phyloP scores from a whole-genome alignment of 106 monocot genomes.

The Acorus calamus region DNA sequence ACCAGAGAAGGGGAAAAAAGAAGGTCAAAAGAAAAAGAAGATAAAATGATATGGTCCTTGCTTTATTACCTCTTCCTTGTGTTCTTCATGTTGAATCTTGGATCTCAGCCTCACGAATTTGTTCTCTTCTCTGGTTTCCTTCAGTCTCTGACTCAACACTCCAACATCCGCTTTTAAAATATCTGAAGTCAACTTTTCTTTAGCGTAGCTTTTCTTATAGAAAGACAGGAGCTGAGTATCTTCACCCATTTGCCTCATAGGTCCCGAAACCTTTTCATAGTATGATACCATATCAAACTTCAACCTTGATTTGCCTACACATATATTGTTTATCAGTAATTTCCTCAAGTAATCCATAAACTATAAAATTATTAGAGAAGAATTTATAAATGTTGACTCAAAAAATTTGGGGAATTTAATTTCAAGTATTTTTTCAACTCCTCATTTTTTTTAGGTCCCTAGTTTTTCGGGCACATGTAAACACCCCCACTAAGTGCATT shows the following conservation, averaged over 20 bases:
- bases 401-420: too few relatives aligned
- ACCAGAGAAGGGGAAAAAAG: too few relatives aligned
- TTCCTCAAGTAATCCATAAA: too few relatives aligned
- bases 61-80: slow-evolving; percentile 1
- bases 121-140: neutral
- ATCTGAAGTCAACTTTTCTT: neutral
- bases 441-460: too few relatives aligned
- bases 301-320: neutral
- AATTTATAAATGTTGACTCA: too few relatives aligned
- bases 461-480: too few relatives aligned
- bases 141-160: neutral
- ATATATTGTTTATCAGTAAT: neutral
- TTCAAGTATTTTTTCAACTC: too few relatives aligned
- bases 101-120: neutral
- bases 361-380: too few relatives aligned
- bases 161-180: neutral
- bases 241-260: neutral
- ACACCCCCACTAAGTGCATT: too few relatives aligned
- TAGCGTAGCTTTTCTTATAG: neutral
- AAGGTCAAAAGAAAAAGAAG: neutral
- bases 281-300: neutral
- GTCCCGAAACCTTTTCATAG: neutral
- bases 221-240: neutral
- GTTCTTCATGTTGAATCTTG: neutral
- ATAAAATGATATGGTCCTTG: neutral